Percentiles rank a stretch among this genome's conserved stretches.
Conservation (phyloP, 1,139 yeast genomes). For the Nakaseomyces uthaithaninus region DNA sequence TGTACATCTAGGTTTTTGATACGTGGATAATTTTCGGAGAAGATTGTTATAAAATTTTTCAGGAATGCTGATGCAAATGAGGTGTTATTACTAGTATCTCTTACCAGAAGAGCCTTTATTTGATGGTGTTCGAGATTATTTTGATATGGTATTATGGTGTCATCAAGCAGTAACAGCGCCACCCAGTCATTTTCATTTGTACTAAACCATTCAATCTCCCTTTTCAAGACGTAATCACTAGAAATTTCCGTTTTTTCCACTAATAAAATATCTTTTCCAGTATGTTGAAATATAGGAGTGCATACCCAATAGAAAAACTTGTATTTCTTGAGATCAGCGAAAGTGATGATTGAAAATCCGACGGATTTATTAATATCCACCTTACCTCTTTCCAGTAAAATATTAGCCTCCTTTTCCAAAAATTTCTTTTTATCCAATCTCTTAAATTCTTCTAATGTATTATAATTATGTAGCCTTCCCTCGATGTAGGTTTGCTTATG, state of each 20-base stretch:
- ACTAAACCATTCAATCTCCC: constrained; percentile 17
- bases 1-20: constrained; percentile 37
- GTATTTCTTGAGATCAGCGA: constrained; percentile 83
- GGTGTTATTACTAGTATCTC: constrained; percentile 51
- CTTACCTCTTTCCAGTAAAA: constrained; percentile 21
- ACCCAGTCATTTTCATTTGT: constrained; percentile 25
- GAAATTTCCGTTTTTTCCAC: constrained; percentile 8
- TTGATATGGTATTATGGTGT: constrained; percentile 17
- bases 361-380: constrained; percentile 20
- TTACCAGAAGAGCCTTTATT: constrained; percentile 39
- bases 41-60: constrained; percentile 55
- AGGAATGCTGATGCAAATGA: constrained; percentile 52
- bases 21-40: constrained; percentile 37
- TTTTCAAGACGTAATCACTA: constrained; percentile 12
- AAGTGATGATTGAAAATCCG: constrained; percentile 54
- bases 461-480: constrained; percentile 43
- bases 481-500: constrained; percentile 10
- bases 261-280: constrained; percentile 2
- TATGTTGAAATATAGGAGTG: constrained; percentile 58
- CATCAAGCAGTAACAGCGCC: constrained; percentile 19
- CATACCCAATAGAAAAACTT: constrained; percentile 87
- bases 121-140: constrained; percentile 11
- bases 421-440: constrained; percentile 51
- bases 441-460: constrained; percentile 82
- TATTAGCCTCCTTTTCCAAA: constrained; percentile 41